These are phyloP conservation scores for Xylariaceae sp. DNA, from an alignment of 2,329 filamentous ascomycete genomes.

Conservation along the genomic window DNA sequence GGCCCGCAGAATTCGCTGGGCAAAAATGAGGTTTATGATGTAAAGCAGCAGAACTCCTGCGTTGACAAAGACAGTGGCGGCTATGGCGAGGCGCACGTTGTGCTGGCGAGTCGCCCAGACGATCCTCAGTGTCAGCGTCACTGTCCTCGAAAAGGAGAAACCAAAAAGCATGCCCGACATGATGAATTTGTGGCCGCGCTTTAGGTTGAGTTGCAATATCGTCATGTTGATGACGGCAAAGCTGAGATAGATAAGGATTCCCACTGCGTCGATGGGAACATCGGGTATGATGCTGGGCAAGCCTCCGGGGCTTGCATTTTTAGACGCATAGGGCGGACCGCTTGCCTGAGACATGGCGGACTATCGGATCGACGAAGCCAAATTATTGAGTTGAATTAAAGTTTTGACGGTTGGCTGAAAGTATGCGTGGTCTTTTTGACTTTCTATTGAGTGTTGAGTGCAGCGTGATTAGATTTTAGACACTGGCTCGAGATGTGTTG, in stretches of 20 bases:
- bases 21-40: constrained; percentile 38
- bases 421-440: too few relatives aligned
- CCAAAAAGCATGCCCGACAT: constrained; percentile 37
- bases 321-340: constrained; percentile 41
- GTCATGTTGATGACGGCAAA: constrained; percentile 57
- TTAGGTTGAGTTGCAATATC: constrained; percentile 43
- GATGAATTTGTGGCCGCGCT: constrained; percentile 38
- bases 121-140: constrained; percentile 37
- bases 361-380: too few relatives aligned
- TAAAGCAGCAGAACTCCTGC: constrained; percentile 37
- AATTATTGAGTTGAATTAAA: too few relatives aligned
- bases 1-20: constrained; percentile 38
- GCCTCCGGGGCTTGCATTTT: constrained; percentile 53
- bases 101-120: constrained; percentile 30
- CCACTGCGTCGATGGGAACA: constrained; percentile 61
- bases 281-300: constrained; percentile 57
- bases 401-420: too few relatives aligned
- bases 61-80: constrained; percentile 36
- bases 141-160: constrained; percentile 36
- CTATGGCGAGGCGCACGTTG: constrained; percentile 33
- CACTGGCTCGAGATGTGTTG: too few relatives aligned
- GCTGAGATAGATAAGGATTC: constrained; percentile 56
- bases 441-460: too few relatives aligned
- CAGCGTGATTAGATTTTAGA: too few relatives aligned
- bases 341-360: constrained; percentile 22